Evolutionary conservation across 2,329 filamentous ascomycete genomes (phyloP).

Genomic region (Phaeosphaeriaceae sp.): DNA sequence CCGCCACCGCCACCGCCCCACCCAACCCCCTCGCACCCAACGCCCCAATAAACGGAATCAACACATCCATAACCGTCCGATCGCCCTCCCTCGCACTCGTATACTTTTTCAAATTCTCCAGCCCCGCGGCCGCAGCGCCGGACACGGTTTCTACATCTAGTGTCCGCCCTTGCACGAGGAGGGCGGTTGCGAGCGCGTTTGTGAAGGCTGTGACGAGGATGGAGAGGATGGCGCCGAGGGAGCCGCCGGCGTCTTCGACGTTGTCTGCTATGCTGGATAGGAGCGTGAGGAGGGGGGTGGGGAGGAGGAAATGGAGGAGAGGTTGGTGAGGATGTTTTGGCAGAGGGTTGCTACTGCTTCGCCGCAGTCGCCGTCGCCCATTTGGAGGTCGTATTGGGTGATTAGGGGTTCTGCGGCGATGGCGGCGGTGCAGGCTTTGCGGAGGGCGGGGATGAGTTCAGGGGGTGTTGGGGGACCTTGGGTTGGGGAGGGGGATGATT

Average conservation of each 20-base stretch:
- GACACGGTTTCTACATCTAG: conserved; percentile 46
- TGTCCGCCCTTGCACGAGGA: too few relatives aligned
- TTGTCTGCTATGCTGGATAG: conserved; percentile 65
- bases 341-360: conserved; percentile 68
- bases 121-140: conserved; percentile 51
- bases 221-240: conserved; percentile 75
- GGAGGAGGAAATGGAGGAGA: conserved; percentile 62
- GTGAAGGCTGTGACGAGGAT: conserved; percentile 87
- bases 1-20: conserved; percentile 75
- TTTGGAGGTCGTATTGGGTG: conserved; percentile 76
- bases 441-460: conserved; percentile 48
- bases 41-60: conserved; percentile 82
- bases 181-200: conserved; percentile 44
- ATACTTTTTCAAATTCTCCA: conserved; percentile 64
- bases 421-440: conserved; percentile 54
- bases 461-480: conserved; percentile 49
- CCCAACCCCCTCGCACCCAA: conserved; percentile 67
- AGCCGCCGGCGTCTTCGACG: conserved; percentile 75
- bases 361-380: conserved; percentile 90
- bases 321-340: conserved; percentile 60
- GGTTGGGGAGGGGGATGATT: conserved; percentile 19
- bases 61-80: conserved; percentile 85
- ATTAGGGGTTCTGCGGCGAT: conserved; percentile 67
- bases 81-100: conserved; percentile 89
- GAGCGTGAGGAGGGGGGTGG: conserved; percentile 59